phyloP scores from a whole-genome alignment of 2,329 filamentous ascomycete species.

The Cytospora piceicola region DNA sequence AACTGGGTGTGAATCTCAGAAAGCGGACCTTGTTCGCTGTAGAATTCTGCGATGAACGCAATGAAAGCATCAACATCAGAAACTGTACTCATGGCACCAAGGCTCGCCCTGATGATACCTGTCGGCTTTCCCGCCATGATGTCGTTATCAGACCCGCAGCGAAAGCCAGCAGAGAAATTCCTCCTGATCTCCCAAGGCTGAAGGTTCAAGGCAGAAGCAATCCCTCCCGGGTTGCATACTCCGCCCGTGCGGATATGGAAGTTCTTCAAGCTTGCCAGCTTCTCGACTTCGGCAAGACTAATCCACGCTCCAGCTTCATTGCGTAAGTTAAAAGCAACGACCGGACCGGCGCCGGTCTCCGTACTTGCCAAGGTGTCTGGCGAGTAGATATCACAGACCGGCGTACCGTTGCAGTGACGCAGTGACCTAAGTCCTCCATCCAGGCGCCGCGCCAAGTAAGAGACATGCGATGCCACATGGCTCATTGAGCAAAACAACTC shows the following conservation, averaged over 20 bases:
- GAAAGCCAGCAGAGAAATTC: slow-evolving; percentile 83
- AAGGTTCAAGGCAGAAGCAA: slow-evolving; percentile 73
- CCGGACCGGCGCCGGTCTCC: slow-evolving; percentile 64
- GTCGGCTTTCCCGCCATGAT: slow-evolving; percentile 84
- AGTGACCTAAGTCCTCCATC: slow-evolving; percentile 61
- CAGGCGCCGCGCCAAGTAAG: slow-evolving; percentile 64
- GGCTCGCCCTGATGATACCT: slow-evolving; percentile 80
- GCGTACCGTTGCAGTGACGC: slow-evolving; percentile 68
- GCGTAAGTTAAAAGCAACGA: slow-evolving; percentile 81
- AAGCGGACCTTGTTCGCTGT: slow-evolving; percentile 39
- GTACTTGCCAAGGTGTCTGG: slow-evolving; percentile 32
- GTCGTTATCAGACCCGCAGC: slow-evolving; percentile 83
- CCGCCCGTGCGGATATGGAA: slow-evolving; percentile 89
- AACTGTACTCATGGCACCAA: slow-evolving; percentile 87
- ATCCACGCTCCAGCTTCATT: slow-evolving; percentile 74
- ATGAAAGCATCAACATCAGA: slow-evolving; percentile 75
- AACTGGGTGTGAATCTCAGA: neutral
- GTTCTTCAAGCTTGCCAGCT: slow-evolving; percentile 74
- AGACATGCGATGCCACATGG: slow-evolving; percentile 71
- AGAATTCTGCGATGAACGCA: slow-evolving; percentile 73
- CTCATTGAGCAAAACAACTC: slow-evolving; percentile 73
- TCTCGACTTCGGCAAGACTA: slow-evolving; percentile 84
- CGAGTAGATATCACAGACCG: slow-evolving; percentile 71
- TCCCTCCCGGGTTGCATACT: slow-evolving; percentile 88
- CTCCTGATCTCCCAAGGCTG: slow-evolving; percentile 79